Percentiles rank a stretch among this genome's conserved stretches.
phyloP scores from a whole-genome alignment of 2,329 filamentous ascomycete species.

The Aspergillus brasiliensis region DNA sequence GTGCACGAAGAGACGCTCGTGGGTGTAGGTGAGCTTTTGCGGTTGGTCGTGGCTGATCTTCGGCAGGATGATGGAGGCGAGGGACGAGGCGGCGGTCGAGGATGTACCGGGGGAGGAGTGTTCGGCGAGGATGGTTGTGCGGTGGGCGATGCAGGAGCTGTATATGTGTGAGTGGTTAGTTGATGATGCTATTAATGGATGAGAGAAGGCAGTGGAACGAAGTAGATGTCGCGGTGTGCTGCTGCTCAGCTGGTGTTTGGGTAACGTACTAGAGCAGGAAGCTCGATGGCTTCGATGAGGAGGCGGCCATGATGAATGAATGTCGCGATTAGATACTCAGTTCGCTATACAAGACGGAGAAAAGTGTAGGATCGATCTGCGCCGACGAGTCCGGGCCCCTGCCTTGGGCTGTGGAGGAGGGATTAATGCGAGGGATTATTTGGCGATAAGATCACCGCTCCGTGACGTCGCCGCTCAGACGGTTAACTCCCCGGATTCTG shows the following conservation, averaged over 20 bases:
- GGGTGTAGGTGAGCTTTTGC: slow-evolving; percentile 92
- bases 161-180: not conserved
- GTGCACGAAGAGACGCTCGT: slow-evolving; percentile 90
- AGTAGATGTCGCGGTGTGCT: not conserved
- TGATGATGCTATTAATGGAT: not conserved
- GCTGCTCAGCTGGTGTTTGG: not conserved
- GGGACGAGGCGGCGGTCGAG: slow-evolving; percentile 80
- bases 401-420: not conserved
- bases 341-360: not conserved
- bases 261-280: slow-evolving; percentile 71
- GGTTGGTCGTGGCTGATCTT: slow-evolving; percentile 81
- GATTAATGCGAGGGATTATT: not conserved
- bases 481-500: slow-evolving; percentile 13
- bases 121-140: slow-evolving; percentile 89
- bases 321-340: not conserved
- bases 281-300: slow-evolving; percentile 64
- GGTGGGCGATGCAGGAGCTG: slow-evolving; percentile 91
- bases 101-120: slow-evolving; percentile 84
- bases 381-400: not conserved
- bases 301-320: slow-evolving; percentile 56
- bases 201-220: not conserved
- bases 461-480: slow-evolving; percentile 27
- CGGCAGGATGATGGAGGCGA: slow-evolving; percentile 91
- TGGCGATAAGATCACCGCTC: slow-evolving; percentile 12
- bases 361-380: not conserved